Base-by-base conservation (phyloP, 768 basidiomycete genomes). In the Tricholomella constricta region DNA sequence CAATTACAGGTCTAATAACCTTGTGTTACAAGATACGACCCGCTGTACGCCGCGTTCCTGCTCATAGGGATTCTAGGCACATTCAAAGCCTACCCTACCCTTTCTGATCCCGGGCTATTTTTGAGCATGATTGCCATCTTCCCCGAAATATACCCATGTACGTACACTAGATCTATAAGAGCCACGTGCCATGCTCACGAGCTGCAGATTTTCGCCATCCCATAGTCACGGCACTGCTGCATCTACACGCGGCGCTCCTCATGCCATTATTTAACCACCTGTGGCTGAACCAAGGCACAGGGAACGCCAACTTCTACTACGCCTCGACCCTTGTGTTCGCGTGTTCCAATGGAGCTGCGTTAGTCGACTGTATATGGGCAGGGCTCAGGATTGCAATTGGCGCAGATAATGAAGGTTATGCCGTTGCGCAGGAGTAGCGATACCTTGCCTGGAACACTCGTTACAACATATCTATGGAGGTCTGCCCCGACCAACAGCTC, bases 261-360 rank as follows among this genome's bases (percentile, higher is more conserved):
- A 80, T 98, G 52, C 96, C 96, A 0, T 78, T 97, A 26, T 95
- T 98, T 69, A 86, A 96, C 63, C 82, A 91, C 54, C 75, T 98
- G 2, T 99, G 97, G 96, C 80, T 98, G 6, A 78, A 76, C 8
- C 88, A 93, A 51, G 94, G 94, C 1, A 91, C 93, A 5, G 97
- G 94, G 2, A 98, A 99, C 63, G 94, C 96, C 41, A 98, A 98
- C 68, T 99, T 99, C 72, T 98, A 91, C 73, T 99, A 98, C 62
- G 97, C 97, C 0, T 86, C 89, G 3, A 98, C 94, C 2, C 77
- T 98, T 55, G 96, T 99, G 14, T 94, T 94, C 68, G 94, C 93
- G 0, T 79, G 94, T 58, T 89, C 86, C 2, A 88, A 91, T 58
- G 94, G 92, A 0, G 81, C 89, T n/a, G 88, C 88, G 15, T 63